Evolutionary conservation across 2,329 filamentous ascomycete genomes (phyloP).

Genomic region (Diaporthe velutina): DNA sequence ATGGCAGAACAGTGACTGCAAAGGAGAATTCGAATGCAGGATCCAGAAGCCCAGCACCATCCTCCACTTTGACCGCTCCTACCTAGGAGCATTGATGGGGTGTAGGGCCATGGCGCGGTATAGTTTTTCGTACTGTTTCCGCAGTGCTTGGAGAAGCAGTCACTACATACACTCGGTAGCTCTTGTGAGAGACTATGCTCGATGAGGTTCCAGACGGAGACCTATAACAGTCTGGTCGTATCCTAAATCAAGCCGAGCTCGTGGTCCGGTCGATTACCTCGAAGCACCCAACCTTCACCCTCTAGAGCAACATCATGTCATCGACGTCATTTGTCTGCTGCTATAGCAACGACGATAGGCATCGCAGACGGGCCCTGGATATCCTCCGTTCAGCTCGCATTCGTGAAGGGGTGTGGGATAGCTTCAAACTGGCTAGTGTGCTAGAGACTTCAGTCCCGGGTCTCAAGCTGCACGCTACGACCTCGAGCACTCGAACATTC

Average conservation of each 20-base stretch:
- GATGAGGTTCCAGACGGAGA: constrained; percentile 3
- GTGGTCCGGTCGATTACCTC: not conserved
- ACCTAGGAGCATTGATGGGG: too few species aligned
- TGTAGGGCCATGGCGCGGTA: too few species aligned
- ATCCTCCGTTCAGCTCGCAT: not conserved
- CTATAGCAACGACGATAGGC: not conserved
- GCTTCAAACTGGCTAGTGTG: not conserved
- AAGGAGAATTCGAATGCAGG: too few species aligned
- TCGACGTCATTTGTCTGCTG: not conserved
- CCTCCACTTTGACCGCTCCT: too few species aligned
- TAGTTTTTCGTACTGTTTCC: too few species aligned
- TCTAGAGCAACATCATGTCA: not conserved
- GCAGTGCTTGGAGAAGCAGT: too few species aligned
- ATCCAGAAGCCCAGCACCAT: too few species aligned
- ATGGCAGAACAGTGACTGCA: too few species aligned
- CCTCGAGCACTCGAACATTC: too few species aligned
- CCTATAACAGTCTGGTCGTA: not conserved
- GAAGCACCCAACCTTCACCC: not conserved
- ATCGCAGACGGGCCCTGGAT: not conserved
- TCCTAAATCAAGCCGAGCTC: not conserved
- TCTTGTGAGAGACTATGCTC: not conserved
- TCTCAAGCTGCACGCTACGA: not conserved
- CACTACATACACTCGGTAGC: too few species aligned
- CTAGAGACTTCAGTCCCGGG: not conserved
- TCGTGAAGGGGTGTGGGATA: not conserved